These are phyloP conservation scores for Mucor circinelloides DNA, from an alignment of 371 early-diverging fungal genomes.

Conservation along the genomic window DNA sequence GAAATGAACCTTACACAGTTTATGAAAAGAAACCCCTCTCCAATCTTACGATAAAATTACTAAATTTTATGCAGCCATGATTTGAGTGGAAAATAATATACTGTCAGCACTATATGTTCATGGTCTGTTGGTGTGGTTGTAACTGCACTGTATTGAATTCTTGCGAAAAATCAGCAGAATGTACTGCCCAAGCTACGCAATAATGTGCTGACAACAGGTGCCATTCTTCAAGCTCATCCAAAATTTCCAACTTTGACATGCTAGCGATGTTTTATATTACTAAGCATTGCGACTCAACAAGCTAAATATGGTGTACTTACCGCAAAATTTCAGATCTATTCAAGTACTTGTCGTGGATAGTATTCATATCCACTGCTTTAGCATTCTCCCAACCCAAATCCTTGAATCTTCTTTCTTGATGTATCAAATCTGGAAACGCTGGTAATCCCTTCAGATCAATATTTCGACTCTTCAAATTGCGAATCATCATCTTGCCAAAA, in stretches of 20 bases:
- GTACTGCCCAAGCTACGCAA: constrained; percentile 82
- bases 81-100: background rate
- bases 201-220: constrained; percentile 83
- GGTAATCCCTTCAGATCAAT: constrained; percentile 78
- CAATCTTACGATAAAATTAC: too few species aligned
- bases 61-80: too few species aligned
- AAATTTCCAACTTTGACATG: constrained; percentile 76
- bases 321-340: constrained; percentile 52
- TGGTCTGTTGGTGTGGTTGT: background rate
- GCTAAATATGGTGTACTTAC: constrained; percentile 32
- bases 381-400: constrained; percentile 67
- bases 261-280: constrained; percentile 33
- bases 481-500: constrained; percentile 92
- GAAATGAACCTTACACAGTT: too few species aligned
- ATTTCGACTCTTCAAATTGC: constrained; percentile 73
- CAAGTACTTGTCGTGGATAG: constrained; percentile 62
- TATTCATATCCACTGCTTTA: constrained; percentile 72
- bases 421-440: constrained; percentile 72
- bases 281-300: background rate
- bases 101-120: background rate
- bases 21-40: too few species aligned
- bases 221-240: constrained; percentile 97
- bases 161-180: constrained; percentile 23
- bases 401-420: constrained; percentile 68
- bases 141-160: constrained; percentile 5